Conservation (phyloP, 148 eudicot genomes). For the Beta vulgaris region DNA sequence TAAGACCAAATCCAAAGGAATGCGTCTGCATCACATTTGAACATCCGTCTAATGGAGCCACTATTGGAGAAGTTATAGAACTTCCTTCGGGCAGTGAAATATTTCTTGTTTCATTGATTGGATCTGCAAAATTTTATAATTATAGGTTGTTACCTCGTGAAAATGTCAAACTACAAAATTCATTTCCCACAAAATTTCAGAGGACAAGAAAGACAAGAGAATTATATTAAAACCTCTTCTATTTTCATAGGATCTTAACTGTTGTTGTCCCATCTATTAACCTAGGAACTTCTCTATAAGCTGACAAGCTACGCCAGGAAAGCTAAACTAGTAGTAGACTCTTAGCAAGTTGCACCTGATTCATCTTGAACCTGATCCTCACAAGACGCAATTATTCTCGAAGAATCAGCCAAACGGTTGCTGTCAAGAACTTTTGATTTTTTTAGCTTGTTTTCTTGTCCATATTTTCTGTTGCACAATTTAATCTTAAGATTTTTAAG, state of each 20-base stretch:
- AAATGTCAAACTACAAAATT: neutral
- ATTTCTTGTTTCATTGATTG: constrained; percentile 2
- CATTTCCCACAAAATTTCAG: neutral
- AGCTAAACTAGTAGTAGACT: neutral
- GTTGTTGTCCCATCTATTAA: neutral
- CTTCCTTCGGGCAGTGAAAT: constrained; percentile 5
- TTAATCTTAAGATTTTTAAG: constrained; percentile 15
- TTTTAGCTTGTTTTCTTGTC: constrained; percentile 18
- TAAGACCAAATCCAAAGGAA: neutral
- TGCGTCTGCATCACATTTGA: neutral
- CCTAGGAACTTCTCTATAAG: neutral
- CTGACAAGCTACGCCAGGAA: neutral
- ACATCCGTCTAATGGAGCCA: constrained; percentile 13
- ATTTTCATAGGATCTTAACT: neutral
- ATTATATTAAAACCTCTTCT: neutral
- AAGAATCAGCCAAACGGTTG: neutral
- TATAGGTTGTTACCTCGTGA: neutral
- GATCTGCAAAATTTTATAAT: constrained; percentile 1
- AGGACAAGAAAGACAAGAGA: neutral
- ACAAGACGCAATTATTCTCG: neutral
- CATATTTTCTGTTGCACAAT: constrained; percentile 22
- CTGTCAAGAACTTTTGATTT: constrained; percentile 18
- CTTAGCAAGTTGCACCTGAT: constrained; percentile 15
- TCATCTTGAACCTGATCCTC: constrained; percentile 14
- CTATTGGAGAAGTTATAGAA: constrained; percentile 14